Conservation (phyloP, 179 eudicot species). For the Vitellaria paradoxa region DNA sequence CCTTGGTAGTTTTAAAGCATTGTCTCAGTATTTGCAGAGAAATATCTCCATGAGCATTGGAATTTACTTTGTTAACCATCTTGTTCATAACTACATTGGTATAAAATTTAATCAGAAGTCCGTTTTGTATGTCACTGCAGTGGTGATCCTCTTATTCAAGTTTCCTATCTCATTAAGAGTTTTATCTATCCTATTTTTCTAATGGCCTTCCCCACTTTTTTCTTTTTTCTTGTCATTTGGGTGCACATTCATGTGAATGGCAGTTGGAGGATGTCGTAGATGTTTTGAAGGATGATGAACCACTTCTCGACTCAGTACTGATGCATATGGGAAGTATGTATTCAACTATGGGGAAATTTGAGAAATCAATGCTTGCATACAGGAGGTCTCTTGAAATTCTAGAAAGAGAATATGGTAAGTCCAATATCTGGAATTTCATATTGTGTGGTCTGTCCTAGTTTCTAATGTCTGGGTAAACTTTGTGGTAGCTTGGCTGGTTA, state of each 20-base stretch:
- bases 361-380: constrained; percentile 51
- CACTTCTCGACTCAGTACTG: constrained; percentile 64
- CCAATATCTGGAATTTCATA: neutral
- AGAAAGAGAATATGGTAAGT: constrained; percentile 59
- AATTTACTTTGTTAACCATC: neutral
- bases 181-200: neutral
- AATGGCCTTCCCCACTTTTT: no score
- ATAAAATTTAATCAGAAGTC: no score
- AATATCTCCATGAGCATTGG: neutral
- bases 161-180: neutral
- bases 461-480: neutral
- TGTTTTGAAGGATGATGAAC: constrained; percentile 52
- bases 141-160: neutral
- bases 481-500: neutral
- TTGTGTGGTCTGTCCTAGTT: neutral
- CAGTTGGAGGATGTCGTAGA: constrained; percentile 66
- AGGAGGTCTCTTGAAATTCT: constrained; percentile 55
- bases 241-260: constrained; percentile 14
- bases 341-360: constrained; percentile 57
- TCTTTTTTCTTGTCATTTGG: neutral
- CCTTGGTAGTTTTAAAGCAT: neutral
- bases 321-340: constrained; percentile 91
- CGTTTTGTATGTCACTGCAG: no score
- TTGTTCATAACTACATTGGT: neutral
- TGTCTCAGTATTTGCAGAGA: neutral